Conservation (phyloP, 192 early-diverging fungal genomes). For the Entrophospora sp. region DNA sequence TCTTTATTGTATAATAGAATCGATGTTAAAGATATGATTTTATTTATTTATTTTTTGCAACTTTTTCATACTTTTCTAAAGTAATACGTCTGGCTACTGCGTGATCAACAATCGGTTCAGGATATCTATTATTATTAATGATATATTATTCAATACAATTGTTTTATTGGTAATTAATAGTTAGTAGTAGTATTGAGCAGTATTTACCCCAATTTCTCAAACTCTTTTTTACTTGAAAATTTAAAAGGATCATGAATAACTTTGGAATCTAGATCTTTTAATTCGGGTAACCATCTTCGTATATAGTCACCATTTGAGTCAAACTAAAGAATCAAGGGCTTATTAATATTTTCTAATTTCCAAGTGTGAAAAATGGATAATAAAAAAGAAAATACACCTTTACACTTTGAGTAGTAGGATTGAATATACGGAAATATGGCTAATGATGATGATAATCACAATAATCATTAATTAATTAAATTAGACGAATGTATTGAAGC, state of each 20-base stretch:
- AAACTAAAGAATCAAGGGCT: conserved; percentile 22
- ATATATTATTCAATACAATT: background rate
- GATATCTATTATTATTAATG: conserved; percentile 33
- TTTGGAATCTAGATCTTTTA: conserved; percentile 31
- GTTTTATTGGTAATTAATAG: background rate
- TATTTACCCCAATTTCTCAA: conserved; percentile 39
- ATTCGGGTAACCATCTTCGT: conserved; percentile 53
- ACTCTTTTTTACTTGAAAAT: conserved; percentile 26
- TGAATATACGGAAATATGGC: conserved; percentile 64
- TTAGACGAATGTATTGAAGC: background rate
- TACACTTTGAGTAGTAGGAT: conserved; percentile 34
- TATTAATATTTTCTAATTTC: background rate
- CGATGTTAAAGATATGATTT: too few relatives aligned
- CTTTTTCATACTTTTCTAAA: conserved; percentile 40
- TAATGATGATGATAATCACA: background rate
- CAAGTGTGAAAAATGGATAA: background rate
- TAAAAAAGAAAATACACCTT: conserved; percentile 1
- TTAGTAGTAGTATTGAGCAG: background rate
- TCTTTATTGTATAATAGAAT: too few relatives aligned
- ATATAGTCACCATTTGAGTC: conserved; percentile 53
- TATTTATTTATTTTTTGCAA: too few relatives aligned
- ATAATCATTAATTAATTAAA: background rate
- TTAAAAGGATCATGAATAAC: conserved; percentile 49
- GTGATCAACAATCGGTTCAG: conserved; percentile 61
- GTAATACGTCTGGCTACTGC: conserved; percentile 39